Percentiles rank a stretch among this genome's conserved stretches.
phyloP scores from a whole-genome alignment of 2,329 filamentous ascomycete species.

The Aureobasidium pullulans region DNA sequence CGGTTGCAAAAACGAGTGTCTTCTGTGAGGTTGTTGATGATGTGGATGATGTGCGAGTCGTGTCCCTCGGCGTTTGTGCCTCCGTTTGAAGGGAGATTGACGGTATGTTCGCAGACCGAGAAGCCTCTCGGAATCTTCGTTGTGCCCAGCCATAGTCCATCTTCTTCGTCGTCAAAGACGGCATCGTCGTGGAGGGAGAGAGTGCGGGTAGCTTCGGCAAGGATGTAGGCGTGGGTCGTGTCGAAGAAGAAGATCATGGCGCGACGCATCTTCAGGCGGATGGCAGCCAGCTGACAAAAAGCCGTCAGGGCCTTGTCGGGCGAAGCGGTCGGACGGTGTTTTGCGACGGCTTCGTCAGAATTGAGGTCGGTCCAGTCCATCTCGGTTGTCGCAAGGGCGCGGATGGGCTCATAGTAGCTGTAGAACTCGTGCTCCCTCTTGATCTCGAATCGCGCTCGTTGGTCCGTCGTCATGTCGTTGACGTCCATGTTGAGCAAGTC shows the following conservation, averaged over 20 bases:
- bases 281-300: constrained; percentile 30
- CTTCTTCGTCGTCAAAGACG: constrained; percentile 28
- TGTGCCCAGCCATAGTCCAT: constrained; percentile 30
- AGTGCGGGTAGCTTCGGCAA: constrained; percentile 43
- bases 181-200: constrained; percentile 30
- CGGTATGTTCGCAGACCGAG: constrained; percentile 29
- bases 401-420: constrained; percentile 19
- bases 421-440: constrained; percentile 19
- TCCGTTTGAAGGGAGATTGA: constrained; percentile 15
- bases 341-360: constrained; percentile 12
- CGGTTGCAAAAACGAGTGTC: constrained; percentile 28
- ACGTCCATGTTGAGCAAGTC: background rate
- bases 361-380: constrained; percentile 15
- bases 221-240: constrained; percentile 40
- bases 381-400: constrained; percentile 12
- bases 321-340: background rate
- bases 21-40: constrained; percentile 22
- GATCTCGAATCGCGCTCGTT: constrained; percentile 5
- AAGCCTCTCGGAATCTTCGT: constrained; percentile 26
- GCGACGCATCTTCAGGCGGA: constrained; percentile 29
- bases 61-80: constrained; percentile 20
- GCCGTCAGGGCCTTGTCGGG: constrained; percentile 30
- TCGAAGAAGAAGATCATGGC: constrained; percentile 41
- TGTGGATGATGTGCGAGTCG: constrained; percentile 12
- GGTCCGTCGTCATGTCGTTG: constrained; percentile 1